Evolutionary conservation across 139 green algal species (phyloP).

Genomic region (Ettlia oleoabundans): DNA sequence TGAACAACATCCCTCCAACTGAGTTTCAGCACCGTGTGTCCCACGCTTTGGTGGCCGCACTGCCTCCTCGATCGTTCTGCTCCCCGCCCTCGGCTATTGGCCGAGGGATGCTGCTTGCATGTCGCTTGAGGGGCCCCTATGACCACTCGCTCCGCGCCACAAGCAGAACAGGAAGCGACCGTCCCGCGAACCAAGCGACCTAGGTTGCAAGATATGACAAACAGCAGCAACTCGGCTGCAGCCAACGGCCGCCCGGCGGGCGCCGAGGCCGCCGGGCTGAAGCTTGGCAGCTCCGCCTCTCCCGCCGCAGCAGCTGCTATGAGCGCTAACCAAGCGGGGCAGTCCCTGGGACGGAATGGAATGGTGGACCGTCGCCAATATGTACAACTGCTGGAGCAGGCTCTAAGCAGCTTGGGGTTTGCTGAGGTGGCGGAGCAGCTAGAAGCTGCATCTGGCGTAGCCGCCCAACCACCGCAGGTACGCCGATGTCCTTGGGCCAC

Average conservation of each 20-base stretch:
- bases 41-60: no score
- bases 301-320: background rate
- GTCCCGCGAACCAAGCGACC: background rate
- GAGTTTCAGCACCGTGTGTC: no score
- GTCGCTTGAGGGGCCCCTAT: background rate
- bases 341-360: constrained; percentile 4
- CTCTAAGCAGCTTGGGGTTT: constrained; percentile 70
- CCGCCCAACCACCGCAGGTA: constrained; percentile 10
- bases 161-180: no score
- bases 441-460: constrained; percentile 6
- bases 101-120: no score
- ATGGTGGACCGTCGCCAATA: constrained; percentile 55
- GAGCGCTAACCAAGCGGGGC: no score
- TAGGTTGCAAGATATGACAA: background rate
- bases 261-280: background rate
- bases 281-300: background rate
- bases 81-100: no score
- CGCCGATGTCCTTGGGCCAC: background rate
- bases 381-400: constrained; percentile 76
- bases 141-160: background rate
- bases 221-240: background rate
- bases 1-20: no score
- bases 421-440: constrained; percentile 31
- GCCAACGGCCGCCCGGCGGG: background rate
- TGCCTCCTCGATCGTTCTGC: no score